Conservation (phyloP, 805 yeast genomes). For the Schizosaccharomyces lindneri region DNA sequence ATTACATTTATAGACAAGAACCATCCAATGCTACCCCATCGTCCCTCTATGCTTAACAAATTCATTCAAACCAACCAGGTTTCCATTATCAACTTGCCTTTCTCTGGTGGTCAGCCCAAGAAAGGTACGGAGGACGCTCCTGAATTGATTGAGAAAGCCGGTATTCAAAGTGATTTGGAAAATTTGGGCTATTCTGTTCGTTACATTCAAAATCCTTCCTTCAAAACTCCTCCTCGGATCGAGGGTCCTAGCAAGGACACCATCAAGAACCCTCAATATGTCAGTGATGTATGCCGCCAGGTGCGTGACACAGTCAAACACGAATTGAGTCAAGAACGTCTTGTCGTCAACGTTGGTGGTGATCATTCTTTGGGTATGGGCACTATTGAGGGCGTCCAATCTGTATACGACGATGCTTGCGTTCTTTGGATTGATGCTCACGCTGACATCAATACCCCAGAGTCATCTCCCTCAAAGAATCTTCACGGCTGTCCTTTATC, state of each 20-base stretch:
- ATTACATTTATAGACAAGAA: no score
- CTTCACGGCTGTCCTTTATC: conserved; percentile 93
- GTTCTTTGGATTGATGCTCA: conserved; percentile 94
- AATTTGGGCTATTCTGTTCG: conserved; percentile 49
- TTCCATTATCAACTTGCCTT: conserved; percentile 70
- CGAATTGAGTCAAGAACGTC: conserved; percentile 21
- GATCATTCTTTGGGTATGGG: conserved; percentile 94
- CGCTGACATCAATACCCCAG: conserved; percentile 83
- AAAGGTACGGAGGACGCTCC: conserved; percentile 91
- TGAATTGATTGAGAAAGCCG: conserved; percentile 45
- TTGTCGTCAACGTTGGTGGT: conserved; percentile 81
- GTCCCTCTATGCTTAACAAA: conserved; percentile 11
- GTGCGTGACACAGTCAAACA: conserved; percentile 39
- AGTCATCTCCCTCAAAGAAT: conserved; percentile 64
- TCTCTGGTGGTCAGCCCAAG: conserved; percentile 86
- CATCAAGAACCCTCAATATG: conserved; percentile 52
- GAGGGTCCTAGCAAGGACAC: conserved; percentile 30
- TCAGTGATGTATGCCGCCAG: conserved; percentile 40
- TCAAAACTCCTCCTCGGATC: conserved; percentile 11
- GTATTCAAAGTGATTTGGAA: conserved; percentile 37
- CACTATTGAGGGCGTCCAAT: conserved; percentile 63
- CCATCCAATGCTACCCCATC: conserved; percentile 4
- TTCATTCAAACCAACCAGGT: conserved; percentile 29
- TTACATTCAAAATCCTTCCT: conserved; percentile 13
- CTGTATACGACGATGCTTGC: conserved; percentile 64